These are phyloP conservation scores for Inga oerstediana DNA, from an alignment of 306 rosid genomes.

Conservation along the genomic window DNA sequence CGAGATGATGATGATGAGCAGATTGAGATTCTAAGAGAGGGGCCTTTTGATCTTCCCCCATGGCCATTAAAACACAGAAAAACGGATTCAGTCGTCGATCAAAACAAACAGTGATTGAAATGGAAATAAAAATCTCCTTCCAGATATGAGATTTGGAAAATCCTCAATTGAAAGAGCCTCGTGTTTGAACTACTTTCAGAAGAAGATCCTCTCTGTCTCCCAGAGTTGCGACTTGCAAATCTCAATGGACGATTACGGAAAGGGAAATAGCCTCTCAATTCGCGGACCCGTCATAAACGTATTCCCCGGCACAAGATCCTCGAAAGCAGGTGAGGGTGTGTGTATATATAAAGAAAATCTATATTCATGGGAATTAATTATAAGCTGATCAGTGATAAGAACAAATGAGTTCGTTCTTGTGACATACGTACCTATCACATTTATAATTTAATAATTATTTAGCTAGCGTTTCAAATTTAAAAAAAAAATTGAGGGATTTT, in stretches of 20 bases:
- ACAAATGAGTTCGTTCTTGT: too few relatives aligned
- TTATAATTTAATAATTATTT: too few relatives aligned
- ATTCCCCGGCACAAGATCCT: neutral
- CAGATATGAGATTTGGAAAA: neutral
- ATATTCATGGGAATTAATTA: too few relatives aligned
- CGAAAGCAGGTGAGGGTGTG: neutral
- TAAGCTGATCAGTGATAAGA: neutral
- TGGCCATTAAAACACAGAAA: neutral
- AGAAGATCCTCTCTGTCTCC: neutral
- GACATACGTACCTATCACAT: neutral
- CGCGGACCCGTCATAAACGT: neutral
- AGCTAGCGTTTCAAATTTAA: too few relatives aligned
- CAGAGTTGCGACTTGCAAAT: neutral
- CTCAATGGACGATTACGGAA: neutral
- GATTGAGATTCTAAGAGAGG: neutral
- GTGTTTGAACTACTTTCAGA: neutral
- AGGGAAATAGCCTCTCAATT: neutral
- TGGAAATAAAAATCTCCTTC: neutral
- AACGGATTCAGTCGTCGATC: neutral
- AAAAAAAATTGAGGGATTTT: too few relatives aligned
- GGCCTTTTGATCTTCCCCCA: neutral
- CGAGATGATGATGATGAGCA: neutral
- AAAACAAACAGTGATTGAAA: neutral
- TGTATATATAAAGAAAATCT: too few relatives aligned
- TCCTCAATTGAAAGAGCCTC: neutral